Evolutionary conservation across 2,329 filamentous ascomycete species (phyloP).

Genomic region (Verticillium alfalfae): DNA sequence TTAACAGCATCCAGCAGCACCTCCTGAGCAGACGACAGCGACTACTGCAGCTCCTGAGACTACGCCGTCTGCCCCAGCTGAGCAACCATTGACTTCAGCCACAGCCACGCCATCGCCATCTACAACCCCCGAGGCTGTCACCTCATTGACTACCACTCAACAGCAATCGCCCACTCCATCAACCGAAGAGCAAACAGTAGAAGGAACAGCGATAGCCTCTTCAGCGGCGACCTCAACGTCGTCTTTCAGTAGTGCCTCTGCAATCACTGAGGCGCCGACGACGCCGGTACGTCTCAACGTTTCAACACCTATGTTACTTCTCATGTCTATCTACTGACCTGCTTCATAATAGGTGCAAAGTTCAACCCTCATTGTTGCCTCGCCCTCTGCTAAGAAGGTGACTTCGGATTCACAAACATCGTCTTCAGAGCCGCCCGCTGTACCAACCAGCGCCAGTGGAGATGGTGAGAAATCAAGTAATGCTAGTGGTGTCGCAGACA

Average conservation of each 20-base stretch:
- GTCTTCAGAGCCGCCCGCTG: not conserved
- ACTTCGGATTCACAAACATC: conserved; percentile 2
- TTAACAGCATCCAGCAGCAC: not conserved
- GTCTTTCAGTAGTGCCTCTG: conserved; percentile 9
- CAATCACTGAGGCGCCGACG: conserved; percentile 4
- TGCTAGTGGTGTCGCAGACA: conserved; percentile 12
- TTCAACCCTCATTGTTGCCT: not conserved
- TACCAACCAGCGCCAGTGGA: not conserved
- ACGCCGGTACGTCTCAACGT: conserved; percentile 1
- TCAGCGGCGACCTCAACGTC: not conserved
- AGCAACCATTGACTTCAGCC: not conserved
- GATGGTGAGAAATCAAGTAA: conserved; percentile 4
- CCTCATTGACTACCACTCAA: not conserved
- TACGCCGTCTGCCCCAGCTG: not conserved
- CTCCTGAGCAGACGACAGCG: conserved; percentile 3
- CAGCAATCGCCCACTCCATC: not conserved
- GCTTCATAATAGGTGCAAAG: not conserved
- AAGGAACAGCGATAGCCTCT: not conserved
- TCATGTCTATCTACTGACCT: not conserved
- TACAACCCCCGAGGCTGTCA: not conserved
- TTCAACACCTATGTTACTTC: not conserved
- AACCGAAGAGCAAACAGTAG: not conserved
- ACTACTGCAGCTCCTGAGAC: conserved; percentile 2
- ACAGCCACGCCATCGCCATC: not conserved
- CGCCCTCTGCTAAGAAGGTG: not conserved